Evolutionary conservation across 495 filamentous ascomycete species (phyloP).

Genomic region (Pyrenopolyporus hunteri): DNA sequence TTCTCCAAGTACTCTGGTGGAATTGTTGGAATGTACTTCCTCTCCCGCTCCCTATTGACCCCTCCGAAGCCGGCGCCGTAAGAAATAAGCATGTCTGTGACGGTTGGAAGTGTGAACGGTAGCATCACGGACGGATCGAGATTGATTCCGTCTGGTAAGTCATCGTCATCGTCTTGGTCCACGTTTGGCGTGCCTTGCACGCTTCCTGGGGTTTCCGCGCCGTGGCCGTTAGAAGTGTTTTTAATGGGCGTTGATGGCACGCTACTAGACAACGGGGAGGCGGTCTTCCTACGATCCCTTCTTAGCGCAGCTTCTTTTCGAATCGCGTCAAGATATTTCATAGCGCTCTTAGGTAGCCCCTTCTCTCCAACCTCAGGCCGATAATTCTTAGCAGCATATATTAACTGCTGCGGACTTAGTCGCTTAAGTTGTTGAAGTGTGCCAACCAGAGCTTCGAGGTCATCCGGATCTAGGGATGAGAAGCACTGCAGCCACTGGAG

Average conservation of each 20-base stretch:
- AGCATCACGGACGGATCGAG: conserved; percentile 91
- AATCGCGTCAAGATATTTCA: conserved; percentile 83
- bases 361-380: conserved; percentile 95
- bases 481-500: conserved; percentile 98
- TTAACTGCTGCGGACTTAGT: conserved; percentile 84
- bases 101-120: conserved; percentile 91
- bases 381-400: conserved; percentile 92
- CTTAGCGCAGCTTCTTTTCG: conserved; percentile 71
- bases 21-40: conserved; percentile 96
- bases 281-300: conserved; percentile 54
- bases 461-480: conserved; percentile 87
- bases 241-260: conserved; percentile 50
- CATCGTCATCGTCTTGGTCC: conserved; percentile 61
- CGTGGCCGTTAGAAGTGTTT: conserved; percentile 45
- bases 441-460: conserved; percentile 80
- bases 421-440: conserved; percentile 88
- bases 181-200: conserved; percentile 40
- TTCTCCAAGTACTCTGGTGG: conserved; percentile 91
- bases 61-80: conserved; percentile 96
- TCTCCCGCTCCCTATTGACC: conserved; percentile 85
- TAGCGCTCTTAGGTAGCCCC: conserved; percentile 79
- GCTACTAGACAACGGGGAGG: conserved; percentile 47
- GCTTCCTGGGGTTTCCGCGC: conserved; percentile 32
- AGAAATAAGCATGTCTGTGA: conserved; percentile 94
- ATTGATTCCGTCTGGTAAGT: conserved; percentile 71